Base-by-base conservation (phyloP, 1,139 yeast genomes). In the Geotrichum candidum region DNA sequence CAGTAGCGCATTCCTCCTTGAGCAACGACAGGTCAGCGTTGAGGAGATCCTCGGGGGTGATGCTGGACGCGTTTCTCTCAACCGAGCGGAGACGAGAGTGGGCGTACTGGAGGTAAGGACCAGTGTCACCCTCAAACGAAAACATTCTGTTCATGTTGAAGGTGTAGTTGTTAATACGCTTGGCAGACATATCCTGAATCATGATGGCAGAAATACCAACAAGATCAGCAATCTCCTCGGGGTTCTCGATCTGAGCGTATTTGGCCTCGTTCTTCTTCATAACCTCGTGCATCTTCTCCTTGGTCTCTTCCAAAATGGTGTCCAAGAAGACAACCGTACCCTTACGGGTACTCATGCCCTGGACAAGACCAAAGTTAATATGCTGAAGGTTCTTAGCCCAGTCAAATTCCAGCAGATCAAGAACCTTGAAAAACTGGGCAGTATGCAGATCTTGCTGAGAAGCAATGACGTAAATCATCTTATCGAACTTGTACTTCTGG, bases 61-160 rank as follows among this genome's bases (percentile, higher is more conserved):
- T 66, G 53, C 67, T 66, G 35, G 68, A 70, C 31, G 96, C 85
- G 69, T 90, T 91, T 80, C 99, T 88, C 78, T 90, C 94, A 71
- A 94, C 92, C 2, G 98, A 92, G 78, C 95, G 85, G 74, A 94
- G 85, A 78, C 99, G 90, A 53, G 99, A 91, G 78, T 94, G 99
- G 57, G 99, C 99, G 73, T 94, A 94, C 78, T 94, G 99, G 76
- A 94, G 83, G 79, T 95, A 94, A 65, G 99, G 99, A 74, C 99
- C 99, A 65, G 99, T 94, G 77, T 94, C 99, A 77, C 99, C 99
- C 81, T 94, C 99, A 69, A 95, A 92, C 6, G 97, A 90, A 58
- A 90, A 83, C 98, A 94, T 94, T 81, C 99, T 89, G 72, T 89
- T 92, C 99, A 99, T 94, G 77, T 91, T 90, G 78, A 95, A 95